phyloP scores from a whole-genome alignment of 139 green algal species.

The Haematococcus sp. region DNA sequence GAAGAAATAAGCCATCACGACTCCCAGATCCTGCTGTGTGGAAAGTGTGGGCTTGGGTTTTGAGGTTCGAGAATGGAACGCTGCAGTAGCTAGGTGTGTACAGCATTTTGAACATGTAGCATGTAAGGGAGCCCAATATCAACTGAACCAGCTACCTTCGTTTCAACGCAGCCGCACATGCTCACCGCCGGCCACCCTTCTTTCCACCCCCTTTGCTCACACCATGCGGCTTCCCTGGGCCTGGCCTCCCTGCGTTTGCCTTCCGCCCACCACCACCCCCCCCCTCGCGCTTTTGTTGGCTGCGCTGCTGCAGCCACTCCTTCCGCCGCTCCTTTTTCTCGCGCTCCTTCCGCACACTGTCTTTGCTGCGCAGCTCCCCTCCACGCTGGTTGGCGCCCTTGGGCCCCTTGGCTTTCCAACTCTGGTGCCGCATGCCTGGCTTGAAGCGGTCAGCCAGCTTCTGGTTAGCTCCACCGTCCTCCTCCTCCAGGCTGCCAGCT shows the following conservation, averaged over 20 bases:
- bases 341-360: slow-evolving; percentile 29
- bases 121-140: too few species aligned
- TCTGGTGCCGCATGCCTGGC: background rate
- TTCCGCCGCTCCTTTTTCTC: slow-evolving; percentile 15
- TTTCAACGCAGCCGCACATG: too few species aligned
- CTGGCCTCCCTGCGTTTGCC: background rate
- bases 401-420: background rate
- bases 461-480: background rate
- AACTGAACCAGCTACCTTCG: too few species aligned
- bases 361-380: background rate
- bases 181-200: slow-evolving; percentile 4
- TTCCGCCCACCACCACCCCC: background rate
- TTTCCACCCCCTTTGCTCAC: background rate
- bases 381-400: background rate
- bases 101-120: too few species aligned
- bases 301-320: slow-evolving; percentile 8
- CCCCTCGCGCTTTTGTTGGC: background rate
- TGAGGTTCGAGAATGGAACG: too few species aligned
- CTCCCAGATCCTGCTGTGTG: too few species aligned
- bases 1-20: too few species aligned
- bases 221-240: background rate
- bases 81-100: too few species aligned
- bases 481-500: slow-evolving; percentile 28
- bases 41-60: too few species aligned
- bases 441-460: background rate